Evolutionary conservation across 2,329 filamentous ascomycete genomes (phyloP).

Genomic region (Aspergillus sp.): DNA sequence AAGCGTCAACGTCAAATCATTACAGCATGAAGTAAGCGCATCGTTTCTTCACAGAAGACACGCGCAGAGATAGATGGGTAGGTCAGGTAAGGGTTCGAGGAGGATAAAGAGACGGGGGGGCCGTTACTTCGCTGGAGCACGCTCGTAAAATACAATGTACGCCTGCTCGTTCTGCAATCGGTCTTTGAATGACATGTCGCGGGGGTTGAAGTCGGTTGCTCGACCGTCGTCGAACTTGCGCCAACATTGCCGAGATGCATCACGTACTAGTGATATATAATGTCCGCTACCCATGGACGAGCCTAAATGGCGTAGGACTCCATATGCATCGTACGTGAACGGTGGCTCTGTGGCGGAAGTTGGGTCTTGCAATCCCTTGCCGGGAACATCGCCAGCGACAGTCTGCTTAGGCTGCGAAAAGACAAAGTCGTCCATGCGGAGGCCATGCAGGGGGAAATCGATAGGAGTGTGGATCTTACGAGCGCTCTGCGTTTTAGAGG

Average conservation of each 20-base stretch:
- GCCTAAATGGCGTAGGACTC: slow-evolving; percentile 76
- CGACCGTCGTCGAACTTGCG: slow-evolving; percentile 61
- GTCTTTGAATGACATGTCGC: slow-evolving; percentile 47
- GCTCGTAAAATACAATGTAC: slow-evolving; percentile 65
- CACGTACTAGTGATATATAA: slow-evolving; percentile 71
- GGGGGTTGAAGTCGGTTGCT: slow-evolving; percentile 58
- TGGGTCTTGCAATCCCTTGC: slow-evolving; percentile 58
- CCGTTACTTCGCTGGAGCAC: slow-evolving; percentile 43
- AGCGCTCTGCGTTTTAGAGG: slow-evolving; percentile 55
- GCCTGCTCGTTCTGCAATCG: slow-evolving; percentile 62
- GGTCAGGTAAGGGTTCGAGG: background rate
- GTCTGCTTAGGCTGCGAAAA: slow-evolving; percentile 46
- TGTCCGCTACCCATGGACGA: slow-evolving; percentile 69
- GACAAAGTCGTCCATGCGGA: slow-evolving; percentile 64
- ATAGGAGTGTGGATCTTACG: slow-evolving; percentile 71
- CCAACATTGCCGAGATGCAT: slow-evolving; percentile 59
- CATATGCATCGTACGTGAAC: slow-evolving; percentile 82
- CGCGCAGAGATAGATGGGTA: background rate
- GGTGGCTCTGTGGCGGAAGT: slow-evolving; percentile 52
- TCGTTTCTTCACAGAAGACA: slow-evolving; percentile 8
- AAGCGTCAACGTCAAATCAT: slow-evolving; percentile 7
- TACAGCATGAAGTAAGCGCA: slow-evolving; percentile 7
- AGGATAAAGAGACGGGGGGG: slow-evolving; percentile 1
- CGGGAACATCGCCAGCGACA: slow-evolving; percentile 21
- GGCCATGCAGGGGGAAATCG: slow-evolving; percentile 71